Percentiles rank a stretch among this genome's conserved stretches.
Conservation (phyloP, 257 asterid genomes). For the Capsicum pubescens region DNA sequence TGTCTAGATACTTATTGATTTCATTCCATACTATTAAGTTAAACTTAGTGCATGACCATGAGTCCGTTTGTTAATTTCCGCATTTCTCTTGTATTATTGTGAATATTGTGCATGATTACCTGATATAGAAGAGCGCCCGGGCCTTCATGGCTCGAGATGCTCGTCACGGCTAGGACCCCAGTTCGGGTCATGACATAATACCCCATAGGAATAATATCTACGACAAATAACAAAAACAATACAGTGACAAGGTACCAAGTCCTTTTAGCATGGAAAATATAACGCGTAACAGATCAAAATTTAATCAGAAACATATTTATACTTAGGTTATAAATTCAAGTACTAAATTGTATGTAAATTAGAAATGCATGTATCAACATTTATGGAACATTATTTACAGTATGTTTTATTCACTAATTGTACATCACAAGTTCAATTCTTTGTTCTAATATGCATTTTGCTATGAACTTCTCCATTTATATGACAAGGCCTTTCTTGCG, state of each 20-base stretch:
- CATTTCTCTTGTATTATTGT: no score
- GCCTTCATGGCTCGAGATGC: no score
- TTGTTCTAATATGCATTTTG: neutral
- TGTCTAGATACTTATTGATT: no score
- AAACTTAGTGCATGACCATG: no score
- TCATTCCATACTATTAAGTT: no score
- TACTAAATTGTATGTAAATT: conserved; percentile 22
- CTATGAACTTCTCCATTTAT: neutral
- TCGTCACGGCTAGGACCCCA: no score
- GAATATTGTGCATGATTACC: no score
- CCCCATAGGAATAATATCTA: neutral
- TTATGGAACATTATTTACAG: no score
- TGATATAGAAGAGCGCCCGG: no score
- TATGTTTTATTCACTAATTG: neutral
- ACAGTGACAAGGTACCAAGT: neutral
- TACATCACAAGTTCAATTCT: neutral
- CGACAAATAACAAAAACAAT: neutral
- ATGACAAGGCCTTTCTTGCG: neutral
- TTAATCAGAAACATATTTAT: neutral
- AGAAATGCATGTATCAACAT: neutral
- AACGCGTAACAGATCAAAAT: neutral
- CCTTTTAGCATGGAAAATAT: neutral
- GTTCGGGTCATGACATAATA: no score
- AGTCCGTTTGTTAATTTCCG: no score
- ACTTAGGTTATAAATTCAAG: neutral